phyloP scores from a whole-genome alignment of 2,329 filamentous ascomycete genomes.

The Cercospora beticola region DNA sequence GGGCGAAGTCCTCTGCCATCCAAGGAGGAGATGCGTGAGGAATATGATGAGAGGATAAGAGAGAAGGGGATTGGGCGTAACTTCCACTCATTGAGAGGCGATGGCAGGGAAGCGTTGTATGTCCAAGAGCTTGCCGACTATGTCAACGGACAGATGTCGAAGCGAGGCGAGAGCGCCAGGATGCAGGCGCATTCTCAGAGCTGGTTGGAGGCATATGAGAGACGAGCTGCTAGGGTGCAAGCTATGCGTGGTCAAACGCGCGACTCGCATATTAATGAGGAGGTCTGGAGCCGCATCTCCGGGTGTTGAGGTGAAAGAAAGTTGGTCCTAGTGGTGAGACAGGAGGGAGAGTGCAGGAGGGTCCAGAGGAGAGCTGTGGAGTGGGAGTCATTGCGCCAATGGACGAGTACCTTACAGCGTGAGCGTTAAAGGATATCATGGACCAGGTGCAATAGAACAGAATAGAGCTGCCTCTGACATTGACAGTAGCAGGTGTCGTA shows the following conservation, averaged over 20 bases:
- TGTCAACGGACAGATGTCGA: slow-evolving; percentile 38
- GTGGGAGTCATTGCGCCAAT: background rate
- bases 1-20: slow-evolving; percentile 53
- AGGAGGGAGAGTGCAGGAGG: background rate
- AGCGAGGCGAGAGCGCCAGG: slow-evolving; percentile 16
- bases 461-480: background rate
- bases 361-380: background rate
- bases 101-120: slow-evolving; percentile 42
- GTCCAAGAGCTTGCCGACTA: slow-evolving; percentile 42
- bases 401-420: background rate
- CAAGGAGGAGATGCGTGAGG: slow-evolving; percentile 43
- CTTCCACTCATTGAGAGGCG: slow-evolving; percentile 47
- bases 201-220: slow-evolving; percentile 40
- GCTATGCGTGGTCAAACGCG: slow-evolving; percentile 28
- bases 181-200: slow-evolving; percentile 40
- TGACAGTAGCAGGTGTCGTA: background rate
- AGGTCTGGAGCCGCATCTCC: slow-evolving; percentile 7
- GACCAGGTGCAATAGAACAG: background rate
- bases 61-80: slow-evolving; percentile 44
- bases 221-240: slow-evolving; percentile 37
- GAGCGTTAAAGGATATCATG: background rate
- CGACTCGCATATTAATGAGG: slow-evolving; percentile 15
- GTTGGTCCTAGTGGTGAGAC: background rate
- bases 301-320: slow-evolving; percentile 7
- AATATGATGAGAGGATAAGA: slow-evolving; percentile 41